phyloP scores from a whole-genome alignment of 306 rosid genomes.

The Macrotyloma uniflorum region DNA sequence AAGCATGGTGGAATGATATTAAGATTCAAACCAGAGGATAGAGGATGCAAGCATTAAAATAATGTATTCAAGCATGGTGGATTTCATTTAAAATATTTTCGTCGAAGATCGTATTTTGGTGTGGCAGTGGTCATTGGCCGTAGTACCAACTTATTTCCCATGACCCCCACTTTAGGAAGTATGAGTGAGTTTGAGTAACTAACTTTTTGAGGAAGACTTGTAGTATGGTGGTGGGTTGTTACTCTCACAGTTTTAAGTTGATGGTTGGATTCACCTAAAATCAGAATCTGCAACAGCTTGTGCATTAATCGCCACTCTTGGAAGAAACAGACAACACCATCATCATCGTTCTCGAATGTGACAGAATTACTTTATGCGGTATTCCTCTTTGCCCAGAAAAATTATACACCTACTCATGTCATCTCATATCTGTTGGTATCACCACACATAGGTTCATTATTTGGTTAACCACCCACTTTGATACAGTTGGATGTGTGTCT shows the following conservation, averaged over 20 bases:
- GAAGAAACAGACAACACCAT: constrained; percentile 15
- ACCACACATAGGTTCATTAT: not conserved
- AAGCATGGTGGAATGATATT: not conserved
- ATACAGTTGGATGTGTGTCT: constrained; percentile 16
- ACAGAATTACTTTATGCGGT: constrained; percentile 21
- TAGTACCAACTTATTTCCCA: not conserved
- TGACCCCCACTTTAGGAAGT: not conserved
- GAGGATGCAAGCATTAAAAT: not conserved
- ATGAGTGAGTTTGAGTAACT: constrained; percentile 22
- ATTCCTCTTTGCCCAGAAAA: not conserved
- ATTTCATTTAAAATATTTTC: not conserved
- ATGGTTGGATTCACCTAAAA: constrained; percentile 36
- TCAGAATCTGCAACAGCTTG: not conserved
- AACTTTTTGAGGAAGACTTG: constrained; percentile 4
- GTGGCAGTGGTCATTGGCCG: not conserved
- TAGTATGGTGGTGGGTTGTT: constrained; percentile 23
- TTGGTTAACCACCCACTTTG: constrained; percentile 39
- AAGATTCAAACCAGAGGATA: not conserved
- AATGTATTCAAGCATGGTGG: not conserved
- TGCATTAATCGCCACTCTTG: constrained; percentile 21
- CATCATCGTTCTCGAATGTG: constrained; percentile 19
- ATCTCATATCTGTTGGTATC: not conserved
- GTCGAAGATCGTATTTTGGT: not conserved
- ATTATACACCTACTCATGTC: not conserved
- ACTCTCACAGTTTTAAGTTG: constrained; percentile 32